phyloP scores from a whole-genome alignment of 129 eudicot genomes.

The Tagetes patula region DNA sequence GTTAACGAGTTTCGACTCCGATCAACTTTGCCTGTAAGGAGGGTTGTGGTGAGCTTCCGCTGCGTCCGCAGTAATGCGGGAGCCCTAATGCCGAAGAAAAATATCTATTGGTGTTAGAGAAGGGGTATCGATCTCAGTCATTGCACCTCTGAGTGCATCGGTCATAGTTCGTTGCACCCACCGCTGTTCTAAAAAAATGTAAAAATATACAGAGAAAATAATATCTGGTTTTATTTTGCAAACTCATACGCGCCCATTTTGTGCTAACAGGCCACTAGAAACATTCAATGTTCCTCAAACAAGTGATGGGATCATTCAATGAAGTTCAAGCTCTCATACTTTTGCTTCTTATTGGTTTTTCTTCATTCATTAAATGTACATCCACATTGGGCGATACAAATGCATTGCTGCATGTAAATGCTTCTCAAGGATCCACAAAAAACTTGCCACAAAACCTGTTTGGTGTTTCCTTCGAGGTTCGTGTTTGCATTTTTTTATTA shows the following conservation, averaged over 20 bases:
- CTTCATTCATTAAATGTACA: slow-evolving; percentile 41
- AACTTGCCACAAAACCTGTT: slow-evolving; percentile 62
- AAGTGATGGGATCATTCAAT: slow-evolving; percentile 48
- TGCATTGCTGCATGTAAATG: slow-evolving; percentile 54
- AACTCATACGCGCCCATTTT: background rate
- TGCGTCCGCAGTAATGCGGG: too few relatives aligned
- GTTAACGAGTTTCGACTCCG: too few relatives aligned
- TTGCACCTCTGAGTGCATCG: too few relatives aligned
- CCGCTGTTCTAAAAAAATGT: background rate
- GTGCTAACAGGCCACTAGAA: slow-evolving; percentile 21
- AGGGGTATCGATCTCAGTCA: too few relatives aligned
- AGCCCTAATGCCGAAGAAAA: too few relatives aligned
- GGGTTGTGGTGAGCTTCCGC: too few relatives aligned
- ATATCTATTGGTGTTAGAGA: too few relatives aligned
- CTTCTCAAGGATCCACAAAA: slow-evolving; percentile 53
- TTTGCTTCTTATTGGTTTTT: slow-evolving; percentile 35
- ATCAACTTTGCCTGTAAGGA: too few relatives aligned
- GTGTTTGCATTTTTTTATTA: background rate
- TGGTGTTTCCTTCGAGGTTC: slow-evolving; percentile 93
- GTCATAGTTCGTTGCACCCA: too few relatives aligned
- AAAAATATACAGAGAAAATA: background rate
- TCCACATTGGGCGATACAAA: slow-evolving; percentile 42
- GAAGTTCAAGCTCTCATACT: slow-evolving; percentile 25
- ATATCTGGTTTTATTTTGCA: background rate
- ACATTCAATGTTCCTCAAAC: slow-evolving; percentile 24